Base-by-base conservation (phyloP, 768 basidiomycete species). In the Russula sp. region DNA sequence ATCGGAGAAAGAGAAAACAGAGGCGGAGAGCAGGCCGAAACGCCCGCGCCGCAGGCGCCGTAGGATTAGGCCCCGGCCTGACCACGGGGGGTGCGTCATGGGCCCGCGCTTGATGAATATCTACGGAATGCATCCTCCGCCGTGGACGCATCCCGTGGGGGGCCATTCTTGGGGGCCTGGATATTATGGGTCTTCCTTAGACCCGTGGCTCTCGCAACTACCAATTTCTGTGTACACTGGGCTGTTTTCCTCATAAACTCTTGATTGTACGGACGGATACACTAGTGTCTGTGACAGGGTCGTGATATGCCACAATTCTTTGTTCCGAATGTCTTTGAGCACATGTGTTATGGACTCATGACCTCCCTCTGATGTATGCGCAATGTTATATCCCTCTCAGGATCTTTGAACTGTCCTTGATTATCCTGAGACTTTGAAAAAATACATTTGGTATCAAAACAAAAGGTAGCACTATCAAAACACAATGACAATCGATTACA, bases 81-180 rank as follows among this genome's bases (percentile, higher is more conserved):
- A 39, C 2, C 32, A 31, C 9, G 34, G 3, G 1, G 57, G 37
- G 1, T 39, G 18, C n/a, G 31, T 54, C 13, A 63, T 54, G 52
- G 62, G 57, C 4, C 62, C 62, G 2, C 62, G 62, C 35, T 35
- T 14, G 42, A 44, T 59, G 31, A n/a, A 53, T 20, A 20, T 49
- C 2, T 10, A 27, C 10, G 40, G 53, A 6, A 1, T 20, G 0
- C 22, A 32, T 13, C 11, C n/a, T 32, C 22, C 35, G 20, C n/a
- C 13, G 44, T 58, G 62, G 62, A 10, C 7, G 2, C 8, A 32
- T 16, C 32, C 13, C 14, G 31, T 3, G 31, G 49, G 27, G 32
- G 31, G 16, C 49, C 4, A 32, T 16, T 32, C 49, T 32, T 31
- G 31, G 31, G 32, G 27, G 5, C 31, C 18, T 6, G 49, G 31